A percentile compares a stretch with the other conserved stretches of the same genome.
phyloP scores from a whole-genome alignment of 163 green algal species.

The Scenedesmus sp. region DNA sequence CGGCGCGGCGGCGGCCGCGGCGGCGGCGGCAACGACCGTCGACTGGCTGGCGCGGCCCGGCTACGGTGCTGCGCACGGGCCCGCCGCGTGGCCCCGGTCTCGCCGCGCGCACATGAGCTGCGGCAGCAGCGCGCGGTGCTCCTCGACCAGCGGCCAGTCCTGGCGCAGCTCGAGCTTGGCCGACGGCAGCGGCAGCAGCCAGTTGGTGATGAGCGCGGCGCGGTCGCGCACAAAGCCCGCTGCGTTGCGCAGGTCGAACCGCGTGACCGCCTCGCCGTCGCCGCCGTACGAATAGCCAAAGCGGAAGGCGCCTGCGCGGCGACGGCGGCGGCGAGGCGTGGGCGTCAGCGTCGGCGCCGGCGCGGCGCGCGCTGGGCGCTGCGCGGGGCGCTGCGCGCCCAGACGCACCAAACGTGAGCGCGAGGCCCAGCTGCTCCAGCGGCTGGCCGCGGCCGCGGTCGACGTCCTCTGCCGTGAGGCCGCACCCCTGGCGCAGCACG shows the following conservation, averaged over 20 bases:
- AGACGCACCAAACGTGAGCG: conserved; percentile 52
- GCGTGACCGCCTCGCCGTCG: conserved; percentile 71
- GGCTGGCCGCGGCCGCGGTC: conserved; percentile 25
- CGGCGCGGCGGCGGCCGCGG: background rate
- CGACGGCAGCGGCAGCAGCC: conserved; percentile 69
- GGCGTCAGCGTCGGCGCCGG: background rate
- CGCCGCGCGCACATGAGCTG: conserved; percentile 46
- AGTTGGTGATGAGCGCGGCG: conserved; percentile 65
- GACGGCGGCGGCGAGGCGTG: background rate
- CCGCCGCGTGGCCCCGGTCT: too few relatives aligned
- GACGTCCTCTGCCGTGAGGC: conserved; percentile 31
- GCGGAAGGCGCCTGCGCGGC: conserved; percentile 55
- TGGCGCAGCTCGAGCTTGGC: conserved; percentile 29
- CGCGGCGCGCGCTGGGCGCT: too few relatives aligned
- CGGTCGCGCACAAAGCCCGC: conserved; percentile 76
- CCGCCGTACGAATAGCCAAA: conserved; percentile 75
- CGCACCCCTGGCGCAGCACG: conserved; percentile 28
- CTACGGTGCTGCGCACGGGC: too few relatives aligned
- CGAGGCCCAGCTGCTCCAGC: conserved; percentile 77
- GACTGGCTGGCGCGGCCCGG: too few relatives aligned
- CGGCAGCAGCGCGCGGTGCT: conserved; percentile 45
- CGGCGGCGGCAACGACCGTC: conserved; percentile 3
- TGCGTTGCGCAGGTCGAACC: conserved; percentile 71
- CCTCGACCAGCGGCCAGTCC: conserved; percentile 43
- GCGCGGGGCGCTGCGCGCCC: background rate